Evolutionary conservation across 805 yeast species (phyloP).

Genomic region (Starmerella khaoyaiensis): DNA sequence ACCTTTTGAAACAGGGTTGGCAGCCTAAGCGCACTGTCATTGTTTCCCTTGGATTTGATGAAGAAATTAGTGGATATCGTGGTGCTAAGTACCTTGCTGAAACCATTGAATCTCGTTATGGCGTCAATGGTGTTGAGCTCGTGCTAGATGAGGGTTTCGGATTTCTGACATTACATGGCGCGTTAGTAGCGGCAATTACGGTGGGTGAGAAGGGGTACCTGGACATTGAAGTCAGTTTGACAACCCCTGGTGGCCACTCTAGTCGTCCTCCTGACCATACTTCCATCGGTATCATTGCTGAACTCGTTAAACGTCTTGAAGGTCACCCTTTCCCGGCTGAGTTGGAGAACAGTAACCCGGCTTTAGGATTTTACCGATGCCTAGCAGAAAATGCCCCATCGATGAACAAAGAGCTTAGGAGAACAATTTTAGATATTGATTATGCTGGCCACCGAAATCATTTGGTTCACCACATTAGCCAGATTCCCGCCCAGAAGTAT

Average conservation of each 20-base stretch:
- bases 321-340: slow-evolving; percentile 39
- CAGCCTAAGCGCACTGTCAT: slow-evolving; percentile 49
- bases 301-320: slow-evolving; percentile 46
- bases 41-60: slow-evolving; percentile 67
- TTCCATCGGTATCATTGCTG: slow-evolving; percentile 59
- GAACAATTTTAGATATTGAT: slow-evolving; percentile 16
- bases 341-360: slow-evolving; percentile 48
- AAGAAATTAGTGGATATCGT: slow-evolving; percentile 51
- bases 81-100: slow-evolving; percentile 50
- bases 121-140: slow-evolving; percentile 48
- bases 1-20: slow-evolving; percentile 40
- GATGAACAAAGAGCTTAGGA: slow-evolving; percentile 15
- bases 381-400: slow-evolving; percentile 33
- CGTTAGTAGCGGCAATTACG: slow-evolving; percentile 41
- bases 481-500: slow-evolving; percentile 25
- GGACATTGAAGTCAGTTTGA: slow-evolving; percentile 37
- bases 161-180: slow-evolving; percentile 32
- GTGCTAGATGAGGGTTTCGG: slow-evolving; percentile 62
- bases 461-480: slow-evolving; percentile 14
- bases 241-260: slow-evolving; percentile 68
- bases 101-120: slow-evolving; percentile 41
- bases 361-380: slow-evolving; percentile 46
- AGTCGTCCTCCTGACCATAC: slow-evolving; percentile 73
- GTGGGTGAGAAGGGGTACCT: slow-evolving; percentile 53
- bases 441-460: slow-evolving; percentile 11